Conservation (phyloP, 1,284 basidiomycete species). For the Cryptococcus jaspeensis region DNA sequence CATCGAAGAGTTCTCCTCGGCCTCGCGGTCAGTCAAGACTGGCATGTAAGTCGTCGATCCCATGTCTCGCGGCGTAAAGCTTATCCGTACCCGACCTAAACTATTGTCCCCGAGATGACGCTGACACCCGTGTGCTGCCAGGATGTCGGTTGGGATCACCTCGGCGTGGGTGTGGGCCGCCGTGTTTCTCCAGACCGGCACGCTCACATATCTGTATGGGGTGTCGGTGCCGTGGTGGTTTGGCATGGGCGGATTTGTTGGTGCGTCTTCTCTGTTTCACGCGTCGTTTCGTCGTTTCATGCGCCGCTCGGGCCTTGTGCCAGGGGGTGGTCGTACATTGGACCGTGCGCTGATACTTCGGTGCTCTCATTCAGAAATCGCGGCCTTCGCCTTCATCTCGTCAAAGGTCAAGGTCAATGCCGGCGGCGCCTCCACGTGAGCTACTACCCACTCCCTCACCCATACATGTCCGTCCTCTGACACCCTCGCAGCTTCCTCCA, state of each 20-base stretch:
- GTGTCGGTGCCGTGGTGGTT: constrained; percentile 14
- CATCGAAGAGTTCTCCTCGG: constrained; percentile 15
- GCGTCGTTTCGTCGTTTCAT: not conserved
- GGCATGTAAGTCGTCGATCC: constrained; percentile 12
- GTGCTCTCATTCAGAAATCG: too few species aligned
- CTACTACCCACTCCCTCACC: too few species aligned
- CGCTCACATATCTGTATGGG: constrained; percentile 10
- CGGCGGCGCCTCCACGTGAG: constrained; percentile 14
- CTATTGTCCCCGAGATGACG: too few species aligned
- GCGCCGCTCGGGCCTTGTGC: too few species aligned
- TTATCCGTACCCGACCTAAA: too few species aligned
- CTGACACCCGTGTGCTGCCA: not conserved
- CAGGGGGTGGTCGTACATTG: too few species aligned
- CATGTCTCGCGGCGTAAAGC: too few species aligned
- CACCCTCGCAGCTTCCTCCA: constrained; percentile 6
- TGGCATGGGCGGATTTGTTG: constrained; percentile 14
- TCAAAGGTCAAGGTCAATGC: constrained; percentile 15
- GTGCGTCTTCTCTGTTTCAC: not conserved
- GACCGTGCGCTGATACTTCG: too few species aligned
- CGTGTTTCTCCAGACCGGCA: constrained; percentile 9
- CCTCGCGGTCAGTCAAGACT: constrained; percentile 12
- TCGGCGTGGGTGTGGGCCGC: constrained; percentile 14
- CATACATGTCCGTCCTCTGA: too few species aligned
- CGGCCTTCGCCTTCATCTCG: constrained; percentile 13
- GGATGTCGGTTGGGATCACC: constrained; percentile 11